Evolutionary conservation across 2,329 filamentous ascomycete species (phyloP).

Genomic region (Ophiocordyceps camponoti-saundersi): DNA sequence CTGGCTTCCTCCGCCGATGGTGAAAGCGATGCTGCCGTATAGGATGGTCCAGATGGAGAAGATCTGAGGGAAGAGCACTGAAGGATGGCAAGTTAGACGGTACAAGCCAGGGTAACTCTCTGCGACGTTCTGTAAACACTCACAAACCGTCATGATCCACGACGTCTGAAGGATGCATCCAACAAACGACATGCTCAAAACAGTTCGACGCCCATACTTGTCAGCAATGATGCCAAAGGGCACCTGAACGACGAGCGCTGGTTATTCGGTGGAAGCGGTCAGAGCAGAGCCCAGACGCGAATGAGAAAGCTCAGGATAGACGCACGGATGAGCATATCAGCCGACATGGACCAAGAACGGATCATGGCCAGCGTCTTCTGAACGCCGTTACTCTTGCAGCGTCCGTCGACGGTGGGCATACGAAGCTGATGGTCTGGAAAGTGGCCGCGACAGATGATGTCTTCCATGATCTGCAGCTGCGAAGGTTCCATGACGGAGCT

Average conservation of each 20-base stretch:
- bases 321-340: constrained; percentile 28
- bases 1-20: constrained; percentile 23
- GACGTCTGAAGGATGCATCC: constrained; percentile 11
- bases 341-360: constrained; percentile 25
- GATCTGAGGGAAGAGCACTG: constrained; percentile 18
- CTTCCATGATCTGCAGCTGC: constrained; percentile 31
- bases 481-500: constrained; percentile 22
- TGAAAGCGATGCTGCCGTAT: constrained; percentile 14
- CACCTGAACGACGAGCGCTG: constrained; percentile 24
- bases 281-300: too few relatives aligned
- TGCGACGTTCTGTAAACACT: constrained; percentile 2
- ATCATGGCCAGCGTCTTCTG: constrained; percentile 35
- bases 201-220: constrained; percentile 24
- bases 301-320: constrained; percentile 2
- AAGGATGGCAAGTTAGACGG: background rate
- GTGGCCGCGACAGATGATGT: constrained; percentile 31
- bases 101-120: background rate
- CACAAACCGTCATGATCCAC: constrained; percentile 16
- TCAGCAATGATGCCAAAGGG: constrained; percentile 29
- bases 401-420: constrained; percentile 16
- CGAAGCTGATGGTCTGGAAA: constrained; percentile 22
- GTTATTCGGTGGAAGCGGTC: background rate
- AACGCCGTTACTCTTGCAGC: constrained; percentile 31
- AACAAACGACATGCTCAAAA: constrained; percentile 20
- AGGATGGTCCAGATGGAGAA: constrained; percentile 23